A percentile compares a stretch with the other conserved stretches of the same genome.
These are phyloP conservation scores for Oryza meyeriana DNA, from an alignment of 176 grass and related monocot species.

Conservation along the genomic window DNA sequence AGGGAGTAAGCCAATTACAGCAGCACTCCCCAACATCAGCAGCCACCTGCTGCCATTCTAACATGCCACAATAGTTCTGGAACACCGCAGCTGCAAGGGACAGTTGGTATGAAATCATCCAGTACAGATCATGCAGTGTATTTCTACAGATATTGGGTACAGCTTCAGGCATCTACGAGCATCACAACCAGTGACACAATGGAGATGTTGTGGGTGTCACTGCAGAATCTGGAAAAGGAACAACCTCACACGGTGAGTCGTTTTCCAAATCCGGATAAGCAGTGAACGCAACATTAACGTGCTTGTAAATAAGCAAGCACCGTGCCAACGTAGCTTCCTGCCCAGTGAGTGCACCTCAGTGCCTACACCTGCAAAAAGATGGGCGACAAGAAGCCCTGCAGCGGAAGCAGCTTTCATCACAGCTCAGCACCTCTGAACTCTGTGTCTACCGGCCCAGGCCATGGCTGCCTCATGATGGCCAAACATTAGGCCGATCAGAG, in stretches of 20 bases:
- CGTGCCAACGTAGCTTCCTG: background rate
- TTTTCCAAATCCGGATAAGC: background rate
- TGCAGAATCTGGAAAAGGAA: background rate
- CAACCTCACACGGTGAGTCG: background rate
- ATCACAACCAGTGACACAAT: background rate
- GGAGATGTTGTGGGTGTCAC: background rate
- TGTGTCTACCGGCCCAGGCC: constrained; percentile 3
- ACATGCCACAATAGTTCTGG: background rate
- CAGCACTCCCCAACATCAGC: no score
- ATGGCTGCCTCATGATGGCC: constrained; percentile 15
- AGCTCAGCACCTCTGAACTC: background rate
- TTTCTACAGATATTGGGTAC: background rate
- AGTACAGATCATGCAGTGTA: background rate
- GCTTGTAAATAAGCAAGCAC: background rate
- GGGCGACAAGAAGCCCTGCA: background rate
- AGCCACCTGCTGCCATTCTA: background rate
- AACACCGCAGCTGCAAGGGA: background rate
- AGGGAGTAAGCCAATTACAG: background rate
- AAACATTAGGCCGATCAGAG: background rate
- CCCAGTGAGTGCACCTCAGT: background rate
- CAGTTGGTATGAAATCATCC: background rate
- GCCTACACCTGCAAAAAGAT: background rate
- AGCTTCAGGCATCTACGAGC: background rate
- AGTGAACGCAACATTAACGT: background rate
- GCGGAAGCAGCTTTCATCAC: background rate